These are phyloP conservation scores for Teratosphaeriaceae sp. DNA, from an alignment of 2,329 filamentous ascomycete species.

Conservation along the genomic window DNA sequence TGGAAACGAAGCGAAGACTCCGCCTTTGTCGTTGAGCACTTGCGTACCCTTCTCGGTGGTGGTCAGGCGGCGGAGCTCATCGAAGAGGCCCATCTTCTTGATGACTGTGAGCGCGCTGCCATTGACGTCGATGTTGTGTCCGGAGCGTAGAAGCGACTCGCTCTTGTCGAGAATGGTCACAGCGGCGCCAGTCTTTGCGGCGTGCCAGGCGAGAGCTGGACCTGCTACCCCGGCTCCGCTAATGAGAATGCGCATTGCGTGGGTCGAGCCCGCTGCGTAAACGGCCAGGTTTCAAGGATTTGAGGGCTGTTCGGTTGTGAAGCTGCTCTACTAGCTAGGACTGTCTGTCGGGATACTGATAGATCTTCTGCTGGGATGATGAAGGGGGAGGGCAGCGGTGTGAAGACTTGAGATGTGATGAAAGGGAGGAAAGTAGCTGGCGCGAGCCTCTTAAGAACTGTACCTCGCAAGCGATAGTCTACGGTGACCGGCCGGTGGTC, in stretches of 20 bases:
- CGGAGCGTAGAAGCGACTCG: slow-evolving; percentile 22
- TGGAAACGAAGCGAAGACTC: slow-evolving; percentile 23
- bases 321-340: too few relatives aligned
- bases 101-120: slow-evolving; percentile 28
- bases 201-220: slow-evolving; percentile 29
- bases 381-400: too few relatives aligned
- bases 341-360: too few relatives aligned
- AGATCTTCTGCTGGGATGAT: too few relatives aligned
- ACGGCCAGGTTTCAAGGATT: too few relatives aligned
- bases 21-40: slow-evolving; percentile 21
- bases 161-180: slow-evolving; percentile 32
- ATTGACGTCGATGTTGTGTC: slow-evolving; percentile 31
- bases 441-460: too few relatives aligned
- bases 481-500: too few relatives aligned
- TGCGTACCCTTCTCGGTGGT: slow-evolving; percentile 24
- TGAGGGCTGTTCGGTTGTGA: too few relatives aligned
- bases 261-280: too few relatives aligned
- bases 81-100: slow-evolving; percentile 26
- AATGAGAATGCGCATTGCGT: slow-evolving; percentile 28
- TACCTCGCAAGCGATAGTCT: too few relatives aligned
- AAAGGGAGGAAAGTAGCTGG: too few relatives aligned
- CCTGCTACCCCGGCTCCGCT: slow-evolving; percentile 32
- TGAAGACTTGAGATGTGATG: too few relatives aligned
- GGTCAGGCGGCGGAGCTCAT: slow-evolving; percentile 22
- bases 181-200: slow-evolving; percentile 26